Conservation (phyloP, 2,329 filamentous ascomycete species). For the Fusarium proliferatum region DNA sequence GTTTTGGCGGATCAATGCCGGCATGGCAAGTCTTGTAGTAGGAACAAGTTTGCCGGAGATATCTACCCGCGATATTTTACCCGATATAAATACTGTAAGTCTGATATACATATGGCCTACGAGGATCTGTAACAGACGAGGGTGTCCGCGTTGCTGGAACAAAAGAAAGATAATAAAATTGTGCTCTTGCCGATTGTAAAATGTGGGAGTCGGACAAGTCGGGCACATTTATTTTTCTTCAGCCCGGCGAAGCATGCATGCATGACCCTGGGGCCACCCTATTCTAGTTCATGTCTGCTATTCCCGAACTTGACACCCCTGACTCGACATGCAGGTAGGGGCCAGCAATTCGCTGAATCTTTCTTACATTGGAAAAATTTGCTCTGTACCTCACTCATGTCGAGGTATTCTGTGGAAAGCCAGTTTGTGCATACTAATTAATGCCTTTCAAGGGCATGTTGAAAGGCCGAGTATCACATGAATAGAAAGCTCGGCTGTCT, state of each 20-base stretch:
- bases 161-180: background rate
- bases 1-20: background rate
- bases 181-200: slow-evolving; percentile 4
- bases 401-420: slow-evolving; percentile 21
- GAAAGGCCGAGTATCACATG: background rate
- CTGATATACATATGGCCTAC: background rate
- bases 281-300: slow-evolving; percentile 15
- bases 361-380: slow-evolving; percentile 14
- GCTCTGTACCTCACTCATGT: slow-evolving; percentile 11
- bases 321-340: slow-evolving; percentile 26
- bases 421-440: background rate
- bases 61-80: slow-evolving; percentile 16
- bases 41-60: slow-evolving; percentile 11
- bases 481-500: background rate
- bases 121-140: background rate
- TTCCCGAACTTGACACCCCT: slow-evolving; percentile 38
- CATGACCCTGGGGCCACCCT: slow-evolving; percentile 5
- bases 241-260: slow-evolving; percentile 5
- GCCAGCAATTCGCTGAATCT: slow-evolving; percentile 13
- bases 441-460: background rate
- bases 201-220: slow-evolving; percentile 2
- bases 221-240: slow-evolving; percentile 12
- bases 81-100: background rate
- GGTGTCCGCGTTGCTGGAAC: slow-evolving; percentile 5
- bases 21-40: background rate